phyloP scores from a whole-genome alignment of 2,329 filamentous ascomycete genomes.

The Zymoseptoria tritici region DNA sequence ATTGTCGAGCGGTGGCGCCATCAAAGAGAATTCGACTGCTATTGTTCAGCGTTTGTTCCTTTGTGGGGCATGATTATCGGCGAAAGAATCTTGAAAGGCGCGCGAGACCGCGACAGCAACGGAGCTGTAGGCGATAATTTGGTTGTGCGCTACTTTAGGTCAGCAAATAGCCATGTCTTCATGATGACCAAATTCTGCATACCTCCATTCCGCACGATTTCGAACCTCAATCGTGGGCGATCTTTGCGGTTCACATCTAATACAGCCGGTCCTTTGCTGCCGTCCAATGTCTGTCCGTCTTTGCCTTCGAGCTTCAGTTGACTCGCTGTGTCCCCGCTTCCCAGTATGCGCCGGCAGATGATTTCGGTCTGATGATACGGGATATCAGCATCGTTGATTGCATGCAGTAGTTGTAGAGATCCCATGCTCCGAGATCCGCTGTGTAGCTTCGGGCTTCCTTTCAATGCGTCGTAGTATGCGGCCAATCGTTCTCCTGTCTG shows the following conservation, averaged over 20 bases:
- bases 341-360: conserved; percentile 54
- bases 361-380: conserved; percentile 62
- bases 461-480: conserved; percentile 53
- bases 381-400: conserved; percentile 75
- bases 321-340: conserved; percentile 35
- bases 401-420: conserved; percentile 67
- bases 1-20: too few relatives aligned
- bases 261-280: conserved; percentile 21
- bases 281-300: conserved; percentile 23
- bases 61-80: not conserved
- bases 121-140: conserved; percentile 57
- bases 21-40: too few relatives aligned
- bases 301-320: conserved; percentile 25
- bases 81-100: conserved; percentile 46
- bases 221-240: conserved; percentile 32
- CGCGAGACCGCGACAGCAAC: conserved; percentile 59
- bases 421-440: conserved; percentile 33
- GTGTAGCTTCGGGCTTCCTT: conserved; percentile 22
- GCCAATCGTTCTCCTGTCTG: conserved; percentile 59
- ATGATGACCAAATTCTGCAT: too few relatives aligned
- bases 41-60: not conserved
- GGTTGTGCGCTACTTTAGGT: conserved; percentile 54
- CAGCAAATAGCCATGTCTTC: too few relatives aligned
- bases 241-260: conserved; percentile 17
- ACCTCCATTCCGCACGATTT: conserved; percentile 40